A percentile compares a stretch with the other conserved stretches of the same genome.
phyloP scores from a whole-genome alignment of 768 basidiomycete genomes.

The Leccinum longicurvipes region DNA sequence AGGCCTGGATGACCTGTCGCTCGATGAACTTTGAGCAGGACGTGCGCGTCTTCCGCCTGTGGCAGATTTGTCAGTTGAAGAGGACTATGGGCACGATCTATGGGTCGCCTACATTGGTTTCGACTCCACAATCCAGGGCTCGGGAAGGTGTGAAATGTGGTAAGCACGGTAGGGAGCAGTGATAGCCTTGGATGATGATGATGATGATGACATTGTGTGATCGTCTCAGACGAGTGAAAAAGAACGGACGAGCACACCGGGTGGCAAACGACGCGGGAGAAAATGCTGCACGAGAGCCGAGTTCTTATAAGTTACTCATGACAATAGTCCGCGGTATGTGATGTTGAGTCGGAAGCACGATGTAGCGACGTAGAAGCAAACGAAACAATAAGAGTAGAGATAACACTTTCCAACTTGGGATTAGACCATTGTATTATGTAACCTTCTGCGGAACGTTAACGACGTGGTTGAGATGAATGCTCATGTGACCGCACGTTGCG shows the following conservation, averaged over 20 bases:
- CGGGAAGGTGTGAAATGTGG: constrained; percentile 13
- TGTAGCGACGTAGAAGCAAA: neutral
- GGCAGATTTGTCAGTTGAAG: neutral
- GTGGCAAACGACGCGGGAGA: neutral
- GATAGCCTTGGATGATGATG: constrained; percentile 4
- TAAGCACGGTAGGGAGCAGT: constrained; percentile 11
- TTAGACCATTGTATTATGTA: neutral
- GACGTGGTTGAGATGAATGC: too few species aligned
- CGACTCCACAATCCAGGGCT: constrained; percentile 26
- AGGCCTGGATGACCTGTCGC: constrained; percentile 55
- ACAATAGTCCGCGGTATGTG: constrained; percentile 15
- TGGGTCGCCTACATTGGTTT: constrained; percentile 21
- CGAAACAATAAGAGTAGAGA: constrained; percentile 18
- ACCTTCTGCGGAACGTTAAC: too few species aligned
- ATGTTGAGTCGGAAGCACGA: neutral
- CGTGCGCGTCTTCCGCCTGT: constrained; percentile 22
- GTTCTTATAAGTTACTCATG: constrained; percentile 18
- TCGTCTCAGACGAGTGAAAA: constrained; percentile 29
- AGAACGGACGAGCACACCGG: too few species aligned
- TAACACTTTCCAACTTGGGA: constrained; percentile 23
- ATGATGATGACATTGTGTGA: constrained; percentile 1
- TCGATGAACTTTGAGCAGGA: constrained; percentile 49
- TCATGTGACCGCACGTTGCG: too few species aligned
- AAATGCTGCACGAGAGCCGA: neutral
- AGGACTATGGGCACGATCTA: neutral